Evolutionary conservation across 305 asterid species (phyloP), one percentile per base, ranked within the genome.

Genomic region (Ruellia speciosa): DNA sequence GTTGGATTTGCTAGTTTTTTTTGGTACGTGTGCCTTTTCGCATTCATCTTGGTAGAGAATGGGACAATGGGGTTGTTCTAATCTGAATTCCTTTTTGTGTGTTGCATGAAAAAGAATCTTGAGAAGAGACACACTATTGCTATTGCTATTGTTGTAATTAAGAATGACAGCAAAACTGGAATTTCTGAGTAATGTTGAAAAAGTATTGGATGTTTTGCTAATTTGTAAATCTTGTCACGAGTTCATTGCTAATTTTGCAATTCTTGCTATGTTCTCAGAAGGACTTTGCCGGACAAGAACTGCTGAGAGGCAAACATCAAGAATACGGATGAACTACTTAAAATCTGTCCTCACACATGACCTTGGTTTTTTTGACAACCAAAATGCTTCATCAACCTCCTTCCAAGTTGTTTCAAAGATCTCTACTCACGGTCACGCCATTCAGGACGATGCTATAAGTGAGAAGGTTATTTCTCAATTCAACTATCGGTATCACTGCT

Each of bases 211-310:
- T 24, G 31, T 24, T 24, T 24, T 24, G 31, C 31, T 24, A 24
- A 24, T 24, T 24, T 24, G 47, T 34, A 5, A 6, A 13, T 40
- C 34, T 0, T 31, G 3, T n/a, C n/a, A n/a, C n/a, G n/a, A n/a
- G 37, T 3, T 33, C 6, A 33, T 33, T 4, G 8, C 8, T 33
- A 33, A 33, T 33, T 53, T 46, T 55, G 47, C 35, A 5, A 6
- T 14, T 40, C 34, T 0, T 31, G 3, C 33, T 20, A 33, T 10
- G 39, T 57, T 46, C 66, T 56, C 78, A 81, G 85, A 79, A 59
- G 88, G 84, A 58, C 46, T 81, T 49, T 73, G 86, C 64, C 79
- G 93, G 93, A 81, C 93, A 56, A 75, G 84, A 69, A 77, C 86
- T 17, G 84, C 86, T 6, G 94, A 79, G 71, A 72, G 94, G 64